Evolutionary conservation across 345 rosid species (phyloP), one percentile per base, ranked within the genome.

Genomic region (Hibiscus mutabilis): DNA sequence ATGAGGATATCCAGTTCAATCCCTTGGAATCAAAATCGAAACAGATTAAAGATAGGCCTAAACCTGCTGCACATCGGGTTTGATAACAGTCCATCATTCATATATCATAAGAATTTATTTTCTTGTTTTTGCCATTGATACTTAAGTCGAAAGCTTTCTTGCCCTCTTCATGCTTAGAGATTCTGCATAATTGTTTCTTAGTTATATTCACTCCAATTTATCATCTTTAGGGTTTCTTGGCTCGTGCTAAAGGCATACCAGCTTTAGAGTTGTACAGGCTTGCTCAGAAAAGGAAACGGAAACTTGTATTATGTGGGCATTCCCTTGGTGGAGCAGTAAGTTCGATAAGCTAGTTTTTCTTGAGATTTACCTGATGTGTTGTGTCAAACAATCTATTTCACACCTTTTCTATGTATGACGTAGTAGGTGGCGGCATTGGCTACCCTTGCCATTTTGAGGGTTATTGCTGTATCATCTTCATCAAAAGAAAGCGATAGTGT

Each of bases 251-350:
- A 77, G 97, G 98, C 70, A 91, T 94, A 82, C 98, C 98, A 71
- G 95, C 98, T 84, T 80, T 94, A 74, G 98, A 94, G 82, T 75
- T 94, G 73, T 94, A 91, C 82, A 87, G 87, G 74, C 97, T 94
- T 81, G 98, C 98, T 80, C 91, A 90, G 78, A 91, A 90, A 82
- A 94, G 90, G 89, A 86, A 94, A 68, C 76, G 86, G 6, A 94
- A 94, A 81, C 97, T 94, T 80, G 98, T 94, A 18, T 78, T 94
- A 52, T 94, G 98, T 85, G 97, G 98, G 44, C 98, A 94, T 82
- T 91, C 98, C 68, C 96, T 94, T 80, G 98, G 98, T 74, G 98
- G 98, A 68, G 98, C 98, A 63, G 98, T 94, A 85, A 81, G 90
- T 84, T 49, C 15, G 2, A 49, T 49, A 49, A n/a, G 18, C 55